These are phyloP conservation scores for Cyclotella kingstonii DNA, from an alignment of 108 stramenopile genomes.

Conservation along the genomic window DNA sequence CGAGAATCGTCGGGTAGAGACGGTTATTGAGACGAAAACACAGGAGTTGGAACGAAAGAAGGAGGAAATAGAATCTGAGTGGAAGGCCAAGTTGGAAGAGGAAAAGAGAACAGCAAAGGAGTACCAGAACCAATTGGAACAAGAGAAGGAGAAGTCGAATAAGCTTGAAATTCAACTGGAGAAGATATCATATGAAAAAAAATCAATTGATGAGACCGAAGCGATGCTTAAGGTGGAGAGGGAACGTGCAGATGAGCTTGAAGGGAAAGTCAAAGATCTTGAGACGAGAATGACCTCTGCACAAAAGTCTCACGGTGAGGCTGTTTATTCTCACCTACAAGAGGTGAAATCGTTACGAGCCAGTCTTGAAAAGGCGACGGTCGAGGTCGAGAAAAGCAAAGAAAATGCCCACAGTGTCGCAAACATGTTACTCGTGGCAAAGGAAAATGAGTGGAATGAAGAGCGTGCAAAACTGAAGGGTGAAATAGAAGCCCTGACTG, in stretches of 20 bases:
- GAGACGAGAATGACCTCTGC: background rate
- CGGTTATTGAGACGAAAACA: background rate
- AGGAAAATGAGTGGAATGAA: constrained; percentile 21
- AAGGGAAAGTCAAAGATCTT: constrained; percentile 6
- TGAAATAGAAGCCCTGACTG: constrained; percentile 12
- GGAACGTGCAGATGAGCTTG: background rate
- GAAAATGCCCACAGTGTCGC: background rate
- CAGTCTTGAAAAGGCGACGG: constrained; percentile 33
- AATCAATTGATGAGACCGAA: background rate
- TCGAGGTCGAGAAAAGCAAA: constrained; percentile 27
- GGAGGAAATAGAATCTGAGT: no score
- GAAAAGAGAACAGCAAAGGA: background rate
- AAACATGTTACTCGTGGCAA: no score
- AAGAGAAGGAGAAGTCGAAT: background rate
- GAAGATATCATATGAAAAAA: constrained; percentile 3
- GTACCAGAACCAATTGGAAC: background rate
- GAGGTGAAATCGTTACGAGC: constrained; percentile 30
- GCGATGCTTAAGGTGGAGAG: background rate
- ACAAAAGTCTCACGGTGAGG: constrained; percentile 21
- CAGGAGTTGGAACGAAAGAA: background rate
- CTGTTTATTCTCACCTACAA: constrained; percentile 28
- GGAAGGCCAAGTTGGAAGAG: background rate
- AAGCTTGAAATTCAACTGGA: background rate
- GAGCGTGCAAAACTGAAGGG: background rate
- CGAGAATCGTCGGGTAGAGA: no score